These are phyloP conservation scores for Pythium grandisporangium DNA, from an alignment of 352 stramenopile genomes.

Conservation along the genomic window DNA sequence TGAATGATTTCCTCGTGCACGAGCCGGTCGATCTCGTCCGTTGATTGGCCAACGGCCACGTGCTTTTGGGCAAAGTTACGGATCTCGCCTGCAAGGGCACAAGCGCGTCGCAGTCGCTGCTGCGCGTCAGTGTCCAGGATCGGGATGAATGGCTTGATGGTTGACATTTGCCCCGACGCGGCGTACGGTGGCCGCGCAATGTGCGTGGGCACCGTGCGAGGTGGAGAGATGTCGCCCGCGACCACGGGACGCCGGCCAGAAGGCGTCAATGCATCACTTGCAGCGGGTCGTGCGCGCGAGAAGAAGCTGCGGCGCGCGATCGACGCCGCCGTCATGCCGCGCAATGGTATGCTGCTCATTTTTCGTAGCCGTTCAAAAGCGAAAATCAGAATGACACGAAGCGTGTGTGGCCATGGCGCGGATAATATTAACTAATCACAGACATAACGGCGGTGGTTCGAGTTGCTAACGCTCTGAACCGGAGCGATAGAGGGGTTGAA, in stretches of 20 bases:
- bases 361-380: no score
- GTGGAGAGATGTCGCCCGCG: conserved; percentile 36
- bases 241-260: conserved; percentile 35
- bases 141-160: conserved; percentile 63
- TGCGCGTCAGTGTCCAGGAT: conserved; percentile 66
- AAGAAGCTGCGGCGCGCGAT: conserved; percentile 35
- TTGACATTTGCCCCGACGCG: conserved; percentile 48
- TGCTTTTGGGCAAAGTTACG: conserved; percentile 66
- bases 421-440: no score
- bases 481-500: no score
- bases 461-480: no score
- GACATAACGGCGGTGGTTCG: no score
- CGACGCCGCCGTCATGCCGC: background rate
- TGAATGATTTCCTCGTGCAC: conserved; percentile 90
- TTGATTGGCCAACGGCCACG: conserved; percentile 80
- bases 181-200: conserved; percentile 64
- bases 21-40: conserved; percentile 90
- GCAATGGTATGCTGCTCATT: background rate
- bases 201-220: conserved; percentile 29
- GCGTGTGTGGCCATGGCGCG: no score
- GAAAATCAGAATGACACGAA: no score
- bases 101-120: conserved; percentile 53
- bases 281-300: conserved; percentile 10
- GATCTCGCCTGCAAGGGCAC: conserved; percentile 67
- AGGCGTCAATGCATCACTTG: conserved; percentile 3